Conservation (phyloP, 2,329 filamentous ascomycete species). For the Helotiales sp. region DNA sequence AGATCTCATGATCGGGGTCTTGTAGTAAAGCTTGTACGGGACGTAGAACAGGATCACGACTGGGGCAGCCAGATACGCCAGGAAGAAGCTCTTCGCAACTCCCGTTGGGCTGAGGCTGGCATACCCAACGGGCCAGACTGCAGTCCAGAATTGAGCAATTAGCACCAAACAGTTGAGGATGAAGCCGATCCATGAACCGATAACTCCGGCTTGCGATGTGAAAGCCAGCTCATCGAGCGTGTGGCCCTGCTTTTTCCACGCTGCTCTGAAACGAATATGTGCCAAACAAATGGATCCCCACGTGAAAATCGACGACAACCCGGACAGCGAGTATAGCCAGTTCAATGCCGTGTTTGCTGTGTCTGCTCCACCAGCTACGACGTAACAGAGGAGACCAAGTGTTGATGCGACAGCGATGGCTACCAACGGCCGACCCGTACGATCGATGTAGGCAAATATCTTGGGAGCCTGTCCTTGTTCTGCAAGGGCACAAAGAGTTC, state of each 20-base stretch:
- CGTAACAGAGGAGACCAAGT: constrained; percentile 53
- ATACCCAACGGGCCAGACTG: constrained; percentile 55
- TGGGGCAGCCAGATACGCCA: constrained; percentile 58
- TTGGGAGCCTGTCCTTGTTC: constrained; percentile 64
- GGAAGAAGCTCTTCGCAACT: constrained; percentile 60
- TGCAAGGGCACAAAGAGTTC: constrained; percentile 62
- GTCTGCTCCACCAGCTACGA: constrained; percentile 55
- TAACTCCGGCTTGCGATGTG: constrained; percentile 61
- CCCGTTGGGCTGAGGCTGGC: constrained; percentile 30
- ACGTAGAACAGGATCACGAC: constrained; percentile 62
- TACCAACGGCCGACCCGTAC: constrained; percentile 58
- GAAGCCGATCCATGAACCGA: constrained; percentile 67
- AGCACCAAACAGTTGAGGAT: constrained; percentile 54
- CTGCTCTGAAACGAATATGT: constrained; percentile 70
- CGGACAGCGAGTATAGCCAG: constrained; percentile 69
- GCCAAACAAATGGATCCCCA: constrained; percentile 69
- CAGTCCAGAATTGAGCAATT: constrained; percentile 48
- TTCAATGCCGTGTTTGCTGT: constrained; percentile 57
- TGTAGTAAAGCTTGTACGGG: constrained; percentile 63
- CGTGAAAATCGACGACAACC: constrained; percentile 62
- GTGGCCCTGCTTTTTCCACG: constrained; percentile 63
- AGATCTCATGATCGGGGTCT: constrained; percentile 44
- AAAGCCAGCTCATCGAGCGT: constrained; percentile 70
- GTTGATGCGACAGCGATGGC: constrained; percentile 48
- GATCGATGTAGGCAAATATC: constrained; percentile 62